Conservation (phyloP, 2,329 filamentous ascomycete genomes). For the Aspergillus sclerotialis region DNA sequence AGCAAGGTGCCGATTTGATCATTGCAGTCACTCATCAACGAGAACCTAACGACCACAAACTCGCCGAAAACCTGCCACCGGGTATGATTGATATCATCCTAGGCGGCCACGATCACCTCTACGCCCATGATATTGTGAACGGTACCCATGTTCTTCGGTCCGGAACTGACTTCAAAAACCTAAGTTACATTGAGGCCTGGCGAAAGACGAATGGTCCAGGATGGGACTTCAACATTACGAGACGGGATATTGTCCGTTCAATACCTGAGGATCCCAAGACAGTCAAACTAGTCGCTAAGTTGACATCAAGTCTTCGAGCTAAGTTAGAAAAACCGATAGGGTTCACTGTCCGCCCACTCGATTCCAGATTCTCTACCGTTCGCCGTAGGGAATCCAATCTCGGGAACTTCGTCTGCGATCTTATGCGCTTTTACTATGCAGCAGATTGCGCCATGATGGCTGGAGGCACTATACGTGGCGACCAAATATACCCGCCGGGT, state of each 20-base stretch:
- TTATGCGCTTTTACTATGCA: slow-evolving; percentile 77
- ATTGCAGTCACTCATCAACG: slow-evolving; percentile 78
- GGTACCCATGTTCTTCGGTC: slow-evolving; percentile 79
- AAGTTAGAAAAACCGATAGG: slow-evolving; percentile 78
- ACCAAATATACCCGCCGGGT: slow-evolving; percentile 80
- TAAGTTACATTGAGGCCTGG: slow-evolving; percentile 78
- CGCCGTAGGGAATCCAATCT: slow-evolving; percentile 72
- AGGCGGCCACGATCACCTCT: slow-evolving; percentile 87
- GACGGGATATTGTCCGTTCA: slow-evolving; percentile 64
- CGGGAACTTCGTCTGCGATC: slow-evolving; percentile 84
- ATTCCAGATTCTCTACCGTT: slow-evolving; percentile 80
- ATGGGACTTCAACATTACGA: slow-evolving; percentile 74
- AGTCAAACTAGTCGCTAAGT: slow-evolving; percentile 55
- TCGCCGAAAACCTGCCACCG: slow-evolving; percentile 63
- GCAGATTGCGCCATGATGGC: slow-evolving; percentile 82
- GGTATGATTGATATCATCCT: slow-evolving; percentile 78
- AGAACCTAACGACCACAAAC: slow-evolving; percentile 82
- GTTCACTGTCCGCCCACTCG: slow-evolving; percentile 73
- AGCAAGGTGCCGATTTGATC: slow-evolving; percentile 73
- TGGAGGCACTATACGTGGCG: slow-evolving; percentile 75
- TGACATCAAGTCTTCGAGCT: slow-evolving; percentile 66
- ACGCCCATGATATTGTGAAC: slow-evolving; percentile 69
- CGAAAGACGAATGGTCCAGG: slow-evolving; percentile 45
- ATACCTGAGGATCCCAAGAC: slow-evolving; percentile 60
- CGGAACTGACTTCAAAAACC: slow-evolving; percentile 84